These are phyloP conservation scores for Incumbomyces delicatus DNA, from an alignment of 2,329 filamentous ascomycete species.

Conservation along the genomic window DNA sequence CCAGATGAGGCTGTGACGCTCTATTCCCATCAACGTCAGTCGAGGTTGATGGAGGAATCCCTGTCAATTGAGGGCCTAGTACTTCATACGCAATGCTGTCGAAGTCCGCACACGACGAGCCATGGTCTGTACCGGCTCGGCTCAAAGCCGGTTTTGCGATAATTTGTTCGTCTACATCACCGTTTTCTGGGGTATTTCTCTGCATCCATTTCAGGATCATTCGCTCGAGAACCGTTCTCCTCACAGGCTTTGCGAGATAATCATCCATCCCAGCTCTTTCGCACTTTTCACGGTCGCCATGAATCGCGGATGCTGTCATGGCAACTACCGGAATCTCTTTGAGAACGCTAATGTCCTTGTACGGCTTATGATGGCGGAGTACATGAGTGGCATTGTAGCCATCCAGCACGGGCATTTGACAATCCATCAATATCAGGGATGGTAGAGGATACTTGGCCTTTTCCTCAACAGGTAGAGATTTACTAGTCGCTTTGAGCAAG, in stretches of 20 bases:
- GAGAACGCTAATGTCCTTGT: slow-evolving; percentile 45
- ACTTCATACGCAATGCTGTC: slow-evolving; percentile 16
- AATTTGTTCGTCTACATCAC: not conserved
- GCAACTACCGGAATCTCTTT: slow-evolving; percentile 63
- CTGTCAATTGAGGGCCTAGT: not conserved
- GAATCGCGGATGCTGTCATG: slow-evolving; percentile 73
- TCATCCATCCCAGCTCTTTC: slow-evolving; percentile 67
- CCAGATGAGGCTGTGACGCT: slow-evolving; percentile 10
- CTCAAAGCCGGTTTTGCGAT: slow-evolving; percentile 4
- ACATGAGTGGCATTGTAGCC: slow-evolving; percentile 69
- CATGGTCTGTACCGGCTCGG: slow-evolving; percentile 13
- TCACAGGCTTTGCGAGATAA: slow-evolving; percentile 64
- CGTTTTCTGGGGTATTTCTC: slow-evolving; percentile 17
- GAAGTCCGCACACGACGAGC: slow-evolving; percentile 16
- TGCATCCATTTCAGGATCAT: slow-evolving; percentile 62
- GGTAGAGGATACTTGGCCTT: slow-evolving; percentile 45
- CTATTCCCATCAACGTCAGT: not conserved
- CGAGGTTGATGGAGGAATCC: not conserved
- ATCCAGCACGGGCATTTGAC: slow-evolving; percentile 67
- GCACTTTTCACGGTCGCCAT: slow-evolving; percentile 67
- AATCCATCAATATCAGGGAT: slow-evolving; percentile 69
- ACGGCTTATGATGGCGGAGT: slow-evolving; percentile 58
- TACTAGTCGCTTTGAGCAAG: slow-evolving; percentile 41
- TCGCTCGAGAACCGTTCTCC: slow-evolving; percentile 55
- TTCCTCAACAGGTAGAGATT: slow-evolving; percentile 26